phyloP scores from a whole-genome alignment of 805 yeast species.

The Candida ponderosae region DNA sequence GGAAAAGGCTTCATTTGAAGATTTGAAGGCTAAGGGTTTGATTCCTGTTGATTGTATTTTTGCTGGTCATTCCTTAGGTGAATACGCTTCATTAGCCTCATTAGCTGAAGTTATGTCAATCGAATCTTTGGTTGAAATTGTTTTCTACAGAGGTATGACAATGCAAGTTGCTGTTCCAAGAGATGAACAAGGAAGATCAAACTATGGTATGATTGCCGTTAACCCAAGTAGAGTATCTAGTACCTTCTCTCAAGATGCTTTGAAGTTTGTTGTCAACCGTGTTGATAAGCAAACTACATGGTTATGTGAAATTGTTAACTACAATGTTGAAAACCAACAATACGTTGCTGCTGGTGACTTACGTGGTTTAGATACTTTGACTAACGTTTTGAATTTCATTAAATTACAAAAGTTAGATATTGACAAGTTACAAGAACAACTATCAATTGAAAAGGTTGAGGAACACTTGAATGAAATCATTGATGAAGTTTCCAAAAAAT shows the following conservation, averaged over 20 bases:
- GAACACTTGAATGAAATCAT: slow-evolving; percentile 85
- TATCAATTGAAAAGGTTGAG: slow-evolving; percentile 83
- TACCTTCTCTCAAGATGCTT: slow-evolving; percentile 87
- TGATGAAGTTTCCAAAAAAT: slow-evolving; percentile 73
- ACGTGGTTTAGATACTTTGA: slow-evolving; percentile 87
- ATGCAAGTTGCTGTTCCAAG: slow-evolving; percentile 99
- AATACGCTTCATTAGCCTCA: slow-evolving; percentile 95
- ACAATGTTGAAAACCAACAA: slow-evolving; percentile 96
- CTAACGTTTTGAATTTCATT: slow-evolving; percentile 88
- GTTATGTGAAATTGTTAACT: slow-evolving; percentile 97
- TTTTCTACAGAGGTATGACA: slow-evolving; percentile 99
- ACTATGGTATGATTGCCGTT: slow-evolving; percentile 98
- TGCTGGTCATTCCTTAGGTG: slow-evolving; percentile 99
- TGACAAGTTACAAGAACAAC: slow-evolving; percentile 72
- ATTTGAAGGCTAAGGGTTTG: slow-evolving; percentile 90
- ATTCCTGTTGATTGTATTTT: slow-evolving; percentile 90
- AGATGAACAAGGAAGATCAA: slow-evolving; percentile 90
- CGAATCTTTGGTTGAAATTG: slow-evolving; percentile 94
- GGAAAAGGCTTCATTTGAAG: slow-evolving; percentile 99
- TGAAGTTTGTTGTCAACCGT: slow-evolving; percentile 89
- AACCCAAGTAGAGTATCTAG: slow-evolving; percentile 90
- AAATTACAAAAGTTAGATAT: slow-evolving; percentile 93
- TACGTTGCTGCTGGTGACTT: slow-evolving; percentile 98
- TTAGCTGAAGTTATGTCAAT: slow-evolving; percentile 98
- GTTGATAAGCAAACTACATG: slow-evolving; percentile 79